Evolutionary conservation across 192 early-diverging fungal species (phyloP).

Genomic region (Coemansia asiatica): DNA sequence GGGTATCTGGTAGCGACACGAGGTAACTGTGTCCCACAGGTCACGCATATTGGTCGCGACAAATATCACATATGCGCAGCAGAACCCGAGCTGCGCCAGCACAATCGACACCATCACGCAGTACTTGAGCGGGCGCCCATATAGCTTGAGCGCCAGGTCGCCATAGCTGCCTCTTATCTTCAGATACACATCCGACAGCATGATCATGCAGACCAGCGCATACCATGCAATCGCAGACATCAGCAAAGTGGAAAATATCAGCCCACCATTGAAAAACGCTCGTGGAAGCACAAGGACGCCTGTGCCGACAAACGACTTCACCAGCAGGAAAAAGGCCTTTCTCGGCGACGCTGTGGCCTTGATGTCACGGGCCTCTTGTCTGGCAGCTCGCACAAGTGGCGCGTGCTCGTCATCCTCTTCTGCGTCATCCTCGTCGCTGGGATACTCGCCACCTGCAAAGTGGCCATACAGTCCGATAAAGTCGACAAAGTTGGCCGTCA

Average conservation of each 20-base stretch:
- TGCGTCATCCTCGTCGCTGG: slow-evolving; percentile 73
- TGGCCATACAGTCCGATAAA: slow-evolving; percentile 91
- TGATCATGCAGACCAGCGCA: slow-evolving; percentile 64
- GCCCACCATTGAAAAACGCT: slow-evolving; percentile 75
- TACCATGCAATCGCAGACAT: slow-evolving; percentile 62
- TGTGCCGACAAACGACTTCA: slow-evolving; percentile 82
- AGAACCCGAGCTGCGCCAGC: slow-evolving; percentile 81
- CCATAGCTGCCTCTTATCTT: slow-evolving; percentile 65
- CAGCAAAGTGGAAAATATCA: slow-evolving; percentile 61
- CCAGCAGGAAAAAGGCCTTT: slow-evolving; percentile 74
- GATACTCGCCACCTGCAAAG: slow-evolving; percentile 91
- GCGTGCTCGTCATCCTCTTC: slow-evolving; percentile 52
- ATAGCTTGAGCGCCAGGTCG: slow-evolving; percentile 66
- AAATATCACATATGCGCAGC: slow-evolving; percentile 87
- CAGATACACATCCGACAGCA: slow-evolving; percentile 64
- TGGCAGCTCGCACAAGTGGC: slow-evolving; percentile 12
- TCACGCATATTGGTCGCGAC: slow-evolving; percentile 80
- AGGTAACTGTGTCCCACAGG: slow-evolving; percentile 66
- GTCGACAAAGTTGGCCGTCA: slow-evolving; percentile 93
- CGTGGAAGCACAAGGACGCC: slow-evolving; percentile 73
- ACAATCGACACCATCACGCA: slow-evolving; percentile 70
- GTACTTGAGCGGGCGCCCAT: slow-evolving; percentile 61
- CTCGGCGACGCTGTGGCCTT: slow-evolving; percentile 62
- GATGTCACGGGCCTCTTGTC: slow-evolving; percentile 33
- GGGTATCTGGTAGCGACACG: slow-evolving; percentile 61